A percentile compares a stretch with the other conserved stretches of the same genome.
phyloP scores from a whole-genome alignment of 108 stramenopile genomes.

The Ochromonas danica region DNA sequence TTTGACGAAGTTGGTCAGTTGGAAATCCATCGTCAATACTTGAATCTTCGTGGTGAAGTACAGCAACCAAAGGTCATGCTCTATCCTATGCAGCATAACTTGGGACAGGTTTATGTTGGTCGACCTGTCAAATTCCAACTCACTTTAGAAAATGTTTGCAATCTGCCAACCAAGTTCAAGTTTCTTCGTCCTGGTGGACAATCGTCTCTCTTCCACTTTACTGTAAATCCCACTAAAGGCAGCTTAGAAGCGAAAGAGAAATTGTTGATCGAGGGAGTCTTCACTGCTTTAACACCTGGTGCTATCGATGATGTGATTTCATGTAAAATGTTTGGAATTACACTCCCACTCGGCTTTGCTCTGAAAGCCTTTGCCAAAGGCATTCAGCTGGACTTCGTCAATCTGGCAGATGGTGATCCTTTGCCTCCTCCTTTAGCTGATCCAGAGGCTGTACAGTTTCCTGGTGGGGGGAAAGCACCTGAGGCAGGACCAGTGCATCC shows the following conservation, averaged over 20 bases:
- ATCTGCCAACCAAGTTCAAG: slow-evolving; percentile 40
- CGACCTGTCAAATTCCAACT: slow-evolving; percentile 33
- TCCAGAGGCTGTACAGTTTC: slow-evolving; percentile 41
- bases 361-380: slow-evolving; percentile 43
- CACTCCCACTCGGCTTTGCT: slow-evolving; percentile 49
- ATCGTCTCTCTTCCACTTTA: neutral
- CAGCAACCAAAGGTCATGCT: slow-evolving; percentile 40
- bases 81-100: neutral
- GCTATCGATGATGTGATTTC: slow-evolving; percentile 52
- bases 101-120: slow-evolving; percentile 41
- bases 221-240: neutral
- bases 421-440: slow-evolving; percentile 45
- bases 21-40: slow-evolving; percentile 8
- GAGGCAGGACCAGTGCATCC: slow-evolving; percentile 33
- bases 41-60: slow-evolving; percentile 41
- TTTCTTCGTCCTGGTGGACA: slow-evolving; percentile 41
- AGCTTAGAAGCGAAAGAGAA: slow-evolving; percentile 37
- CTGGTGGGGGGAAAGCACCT: slow-evolving; percentile 33
- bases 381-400: slow-evolving; percentile 44
- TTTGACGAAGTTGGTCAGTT: neutral
- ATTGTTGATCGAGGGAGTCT: slow-evolving; percentile 28
- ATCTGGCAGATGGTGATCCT: slow-evolving; percentile 21
- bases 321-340: slow-evolving; percentile 54
- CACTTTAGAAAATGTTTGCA: slow-evolving; percentile 38
- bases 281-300: slow-evolving; percentile 43